These are phyloP conservation scores for Naganishia vishniacii DNA, from an alignment of 768 basidiomycete genomes.

Conservation along the genomic window DNA sequence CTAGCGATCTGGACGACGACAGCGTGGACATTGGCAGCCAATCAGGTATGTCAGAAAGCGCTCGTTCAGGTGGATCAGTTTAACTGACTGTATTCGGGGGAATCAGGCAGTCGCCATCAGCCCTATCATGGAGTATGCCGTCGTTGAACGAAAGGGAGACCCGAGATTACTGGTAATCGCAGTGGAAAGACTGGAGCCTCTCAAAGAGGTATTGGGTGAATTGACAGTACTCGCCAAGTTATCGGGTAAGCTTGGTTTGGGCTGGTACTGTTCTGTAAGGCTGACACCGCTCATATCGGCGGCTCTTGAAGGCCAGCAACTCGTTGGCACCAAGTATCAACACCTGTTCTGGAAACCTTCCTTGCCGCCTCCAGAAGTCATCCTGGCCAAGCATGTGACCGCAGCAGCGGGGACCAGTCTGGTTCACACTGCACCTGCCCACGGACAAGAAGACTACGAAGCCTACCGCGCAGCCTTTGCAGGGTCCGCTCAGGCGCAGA, in stretches of 20 bases:
- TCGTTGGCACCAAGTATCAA: constrained; percentile 60
- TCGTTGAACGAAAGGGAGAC: constrained; percentile 14
- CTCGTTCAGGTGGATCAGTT: not conserved
- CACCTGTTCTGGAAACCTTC: constrained; percentile 55
- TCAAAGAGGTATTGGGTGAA: constrained; percentile 45
- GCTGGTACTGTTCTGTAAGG: no score
- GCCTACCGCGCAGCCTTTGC: constrained; percentile 57
- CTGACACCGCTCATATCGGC: no score
- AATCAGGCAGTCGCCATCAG: constrained; percentile 84
- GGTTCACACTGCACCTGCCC: constrained; percentile 91
- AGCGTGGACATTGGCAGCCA: constrained; percentile 92
- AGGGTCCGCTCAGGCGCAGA: constrained; percentile 19
- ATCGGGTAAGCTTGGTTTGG: constrained; percentile 43
- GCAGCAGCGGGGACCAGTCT: constrained; percentile 85
- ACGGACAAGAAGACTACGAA: constrained; percentile 86
- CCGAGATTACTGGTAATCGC: constrained; percentile 48
- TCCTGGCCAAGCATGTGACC: constrained; percentile 72
- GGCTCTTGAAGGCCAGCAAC: constrained; percentile 55
- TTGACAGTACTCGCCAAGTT: constrained; percentile 41
- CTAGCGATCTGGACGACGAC: constrained; percentile 95
- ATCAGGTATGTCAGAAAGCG: constrained; percentile 63
- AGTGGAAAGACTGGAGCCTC: constrained; percentile 43
- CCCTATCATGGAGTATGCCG: constrained; percentile 61
- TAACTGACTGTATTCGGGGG: not conserved
- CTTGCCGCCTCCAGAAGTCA: constrained; percentile 53